Conservation (phyloP, 2,329 filamentous ascomycete species). For the Cordyceps pruinosa region DNA sequence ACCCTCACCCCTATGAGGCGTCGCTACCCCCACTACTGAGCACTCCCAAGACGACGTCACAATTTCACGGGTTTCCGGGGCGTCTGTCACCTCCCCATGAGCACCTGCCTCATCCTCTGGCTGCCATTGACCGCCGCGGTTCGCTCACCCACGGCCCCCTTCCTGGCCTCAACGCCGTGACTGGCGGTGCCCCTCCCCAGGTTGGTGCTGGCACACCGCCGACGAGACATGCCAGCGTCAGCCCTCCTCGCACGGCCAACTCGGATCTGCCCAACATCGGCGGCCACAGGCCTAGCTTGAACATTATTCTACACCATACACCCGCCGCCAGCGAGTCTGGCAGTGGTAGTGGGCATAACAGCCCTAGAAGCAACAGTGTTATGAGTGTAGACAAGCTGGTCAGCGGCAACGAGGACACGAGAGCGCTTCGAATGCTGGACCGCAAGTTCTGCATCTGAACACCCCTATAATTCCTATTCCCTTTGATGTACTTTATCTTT, state of each 20-base stretch:
- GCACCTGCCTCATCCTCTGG: slow-evolving; percentile 37
- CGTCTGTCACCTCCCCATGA: slow-evolving; percentile 31
- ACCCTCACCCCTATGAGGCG: slow-evolving; percentile 25
- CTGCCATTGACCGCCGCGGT: slow-evolving; percentile 20
- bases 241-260: slow-evolving; percentile 38
- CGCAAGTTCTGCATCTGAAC: slow-evolving; percentile 41
- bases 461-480: neutral
- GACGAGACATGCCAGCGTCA: slow-evolving; percentile 39
- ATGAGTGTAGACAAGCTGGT: slow-evolving; percentile 13
- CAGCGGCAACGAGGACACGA: slow-evolving; percentile 49
- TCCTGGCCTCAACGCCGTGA: slow-evolving; percentile 33
- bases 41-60: slow-evolving; percentile 24
- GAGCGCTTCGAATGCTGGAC: slow-evolving; percentile 60
- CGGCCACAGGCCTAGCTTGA: slow-evolving; percentile 35
- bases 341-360: slow-evolving; percentile 37
- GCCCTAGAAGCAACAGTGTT: slow-evolving; percentile 23
- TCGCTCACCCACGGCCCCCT: slow-evolving; percentile 35
- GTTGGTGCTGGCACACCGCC: slow-evolving; percentile 35
- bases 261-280: slow-evolving; percentile 23
- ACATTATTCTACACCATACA: slow-evolving; percentile 45
- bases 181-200: slow-evolving; percentile 22
- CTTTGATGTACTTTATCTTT: neutral
- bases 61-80: slow-evolving; percentile 28
- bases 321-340: slow-evolving; percentile 40
- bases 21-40: slow-evolving; percentile 31